Percentiles rank a stretch among this genome's conserved stretches.
Evolutionary conservation across 2,329 filamentous ascomycete genomes (phyloP).

Genomic region (Didymella pinodella): DNA sequence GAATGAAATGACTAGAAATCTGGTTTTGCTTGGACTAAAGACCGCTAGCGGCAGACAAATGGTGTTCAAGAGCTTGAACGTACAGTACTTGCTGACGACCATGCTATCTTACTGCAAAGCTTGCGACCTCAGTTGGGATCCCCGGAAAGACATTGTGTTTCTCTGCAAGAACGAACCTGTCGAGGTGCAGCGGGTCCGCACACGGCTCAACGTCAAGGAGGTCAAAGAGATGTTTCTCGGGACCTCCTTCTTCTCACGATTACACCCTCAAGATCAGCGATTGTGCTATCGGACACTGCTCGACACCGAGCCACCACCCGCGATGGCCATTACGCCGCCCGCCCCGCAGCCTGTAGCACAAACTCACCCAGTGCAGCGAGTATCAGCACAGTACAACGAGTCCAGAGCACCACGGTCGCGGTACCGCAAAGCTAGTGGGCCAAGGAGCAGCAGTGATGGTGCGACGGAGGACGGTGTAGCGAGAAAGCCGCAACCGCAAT

Average conservation of each 20-base stretch:
- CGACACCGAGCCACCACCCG: conserved; percentile 36
- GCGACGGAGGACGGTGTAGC: background rate
- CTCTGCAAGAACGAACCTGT: conserved; percentile 39
- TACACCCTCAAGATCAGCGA: conserved; percentile 35
- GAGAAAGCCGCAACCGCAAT: background rate
- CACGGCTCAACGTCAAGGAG: conserved; percentile 32
- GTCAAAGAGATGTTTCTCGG: conserved; percentile 41
- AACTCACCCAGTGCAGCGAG: background rate
- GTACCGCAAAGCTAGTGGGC: conserved; percentile 24
- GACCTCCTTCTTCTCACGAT: conserved; percentile 36
- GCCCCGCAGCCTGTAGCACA: conserved; percentile 5
- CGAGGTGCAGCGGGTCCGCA: conserved; percentile 35
- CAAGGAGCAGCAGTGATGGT: conserved; percentile 2
- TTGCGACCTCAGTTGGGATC: conserved; percentile 41
- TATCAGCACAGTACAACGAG: background rate
- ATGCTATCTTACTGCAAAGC: conserved; percentile 36
- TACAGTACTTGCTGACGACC: conserved; percentile 40
- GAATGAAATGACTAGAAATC: conserved; percentile 35
- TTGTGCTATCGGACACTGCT: conserved; percentile 38
- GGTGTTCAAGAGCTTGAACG: conserved; percentile 43
- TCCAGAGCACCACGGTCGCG: conserved; percentile 23
- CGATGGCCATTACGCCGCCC: conserved; percentile 34
- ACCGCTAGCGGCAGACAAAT: conserved; percentile 30
- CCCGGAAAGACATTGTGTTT: conserved; percentile 40
- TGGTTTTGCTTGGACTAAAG: conserved; percentile 38